phyloP scores from a whole-genome alignment of 192 early-diverging fungal species.

The Coemansia sp. region DNA sequence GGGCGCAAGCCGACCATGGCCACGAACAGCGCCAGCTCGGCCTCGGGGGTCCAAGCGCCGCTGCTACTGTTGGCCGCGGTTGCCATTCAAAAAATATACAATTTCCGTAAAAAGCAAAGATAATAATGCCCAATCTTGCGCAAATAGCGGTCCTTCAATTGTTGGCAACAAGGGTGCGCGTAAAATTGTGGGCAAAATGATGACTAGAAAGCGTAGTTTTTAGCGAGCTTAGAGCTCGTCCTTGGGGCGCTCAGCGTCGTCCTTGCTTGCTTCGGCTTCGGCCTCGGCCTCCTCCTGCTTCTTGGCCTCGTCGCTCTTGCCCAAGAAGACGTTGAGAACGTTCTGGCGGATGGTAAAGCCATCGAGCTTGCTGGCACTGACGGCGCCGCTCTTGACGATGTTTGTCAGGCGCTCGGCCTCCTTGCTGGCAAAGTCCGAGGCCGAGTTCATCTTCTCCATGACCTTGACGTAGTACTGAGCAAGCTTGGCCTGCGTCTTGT shows the following conservation, averaged over 20 bases:
- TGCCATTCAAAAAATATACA: too few species aligned
- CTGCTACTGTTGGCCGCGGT: background rate
- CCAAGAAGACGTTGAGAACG: slow-evolving; percentile 67
- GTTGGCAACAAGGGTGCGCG: too few species aligned
- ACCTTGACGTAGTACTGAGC: slow-evolving; percentile 91
- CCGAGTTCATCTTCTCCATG: slow-evolving; percentile 82
- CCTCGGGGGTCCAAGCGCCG: slow-evolving; percentile 35
- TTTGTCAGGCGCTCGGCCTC: slow-evolving; percentile 84
- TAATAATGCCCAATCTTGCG: too few species aligned
- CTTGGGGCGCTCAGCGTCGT: slow-evolving; percentile 34
- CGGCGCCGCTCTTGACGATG: slow-evolving; percentile 69
- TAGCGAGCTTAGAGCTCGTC: slow-evolving; percentile 43
- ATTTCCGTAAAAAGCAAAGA: too few species aligned
- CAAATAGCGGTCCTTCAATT: too few species aligned
- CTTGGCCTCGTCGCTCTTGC: slow-evolving; percentile 36
- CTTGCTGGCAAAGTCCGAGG: slow-evolving; percentile 71
- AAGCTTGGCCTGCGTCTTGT: slow-evolving; percentile 54
- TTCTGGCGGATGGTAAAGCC: slow-evolving; percentile 87
- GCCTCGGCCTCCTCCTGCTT: slow-evolving; percentile 28
- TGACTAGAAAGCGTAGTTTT: background rate
- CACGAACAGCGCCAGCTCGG: slow-evolving; percentile 44
- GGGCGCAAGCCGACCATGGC: slow-evolving; percentile 53
- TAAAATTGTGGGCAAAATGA: background rate
- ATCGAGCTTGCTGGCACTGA: slow-evolving; percentile 76
- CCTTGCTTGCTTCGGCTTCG: slow-evolving; percentile 10